These are phyloP conservation scores for Dictyostelium brefeldianum DNA, from an alignment of 78 protist species.

Conservation along the genomic window DNA sequence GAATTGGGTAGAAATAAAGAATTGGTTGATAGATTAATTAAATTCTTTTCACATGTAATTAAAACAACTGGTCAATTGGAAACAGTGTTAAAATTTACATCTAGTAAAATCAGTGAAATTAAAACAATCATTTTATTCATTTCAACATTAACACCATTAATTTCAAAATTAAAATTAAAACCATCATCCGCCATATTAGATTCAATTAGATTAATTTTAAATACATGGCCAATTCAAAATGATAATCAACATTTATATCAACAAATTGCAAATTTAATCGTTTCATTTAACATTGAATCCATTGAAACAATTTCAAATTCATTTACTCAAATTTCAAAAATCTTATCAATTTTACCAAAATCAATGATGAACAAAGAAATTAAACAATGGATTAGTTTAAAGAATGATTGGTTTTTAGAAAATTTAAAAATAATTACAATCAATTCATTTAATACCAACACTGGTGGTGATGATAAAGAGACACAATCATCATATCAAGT, in stretches of 20 bases:
- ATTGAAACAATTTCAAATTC: neutral
- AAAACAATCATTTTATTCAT: conserved; percentile 20
- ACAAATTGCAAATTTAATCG: neutral
- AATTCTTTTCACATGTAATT: neutral
- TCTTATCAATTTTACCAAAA: conserved; percentile 17
- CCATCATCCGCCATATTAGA: neutral
- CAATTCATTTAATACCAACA: neutral
- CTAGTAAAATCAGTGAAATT: neutral
- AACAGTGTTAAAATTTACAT: neutral
- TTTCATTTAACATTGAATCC: neutral
- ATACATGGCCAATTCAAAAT: conserved; percentile 24
- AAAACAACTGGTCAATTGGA: conserved; percentile 4
- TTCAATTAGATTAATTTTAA: conserved; percentile 7
- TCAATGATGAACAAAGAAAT: neutral
- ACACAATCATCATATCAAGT: neutral
- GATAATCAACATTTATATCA: conserved; percentile 29
- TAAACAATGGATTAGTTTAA: neutral
- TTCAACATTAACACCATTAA: neutral
- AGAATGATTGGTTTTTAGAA: neutral
- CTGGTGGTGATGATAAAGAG: neutral
- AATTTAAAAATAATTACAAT: neutral
- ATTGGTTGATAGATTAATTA: neutral
- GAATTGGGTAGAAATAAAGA: conserved; percentile 25
- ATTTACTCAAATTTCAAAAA: conserved; percentile 4
- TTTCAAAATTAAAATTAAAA: neutral